Evolutionary conservation across 2,329 filamentous ascomycete species (phyloP).

Genomic region (Tolypocladium nubicola): DNA sequence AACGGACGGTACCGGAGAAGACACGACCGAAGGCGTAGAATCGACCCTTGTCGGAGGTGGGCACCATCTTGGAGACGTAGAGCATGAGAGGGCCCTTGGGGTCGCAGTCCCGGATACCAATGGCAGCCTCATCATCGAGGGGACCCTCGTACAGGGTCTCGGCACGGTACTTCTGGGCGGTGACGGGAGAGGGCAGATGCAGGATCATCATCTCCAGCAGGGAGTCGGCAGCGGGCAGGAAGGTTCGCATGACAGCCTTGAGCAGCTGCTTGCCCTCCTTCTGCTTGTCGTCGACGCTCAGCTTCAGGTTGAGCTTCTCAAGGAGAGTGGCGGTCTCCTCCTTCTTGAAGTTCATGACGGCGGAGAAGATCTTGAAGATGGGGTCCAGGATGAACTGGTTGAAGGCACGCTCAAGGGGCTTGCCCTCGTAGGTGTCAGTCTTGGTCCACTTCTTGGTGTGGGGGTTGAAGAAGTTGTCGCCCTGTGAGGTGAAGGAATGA

Average conservation of each 20-base stretch:
- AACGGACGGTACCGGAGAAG: constrained; percentile 95
- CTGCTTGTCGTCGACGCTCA: constrained; percentile 73
- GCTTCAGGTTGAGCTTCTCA: constrained; percentile 93
- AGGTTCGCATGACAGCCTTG: constrained; percentile 97
- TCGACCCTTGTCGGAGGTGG: constrained; percentile 97
- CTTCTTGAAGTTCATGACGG: constrained; percentile 98
- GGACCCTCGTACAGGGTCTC: constrained; percentile 99
- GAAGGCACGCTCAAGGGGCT: constrained; percentile 94
- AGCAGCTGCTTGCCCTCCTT: constrained; percentile 96
- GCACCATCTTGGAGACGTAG: constrained; percentile 99
- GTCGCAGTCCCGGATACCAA: constrained; percentile 97
- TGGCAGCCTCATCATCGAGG: constrained; percentile 78
- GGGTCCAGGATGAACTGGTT: constrained; percentile 99
- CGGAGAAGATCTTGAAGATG: constrained; percentile 97
- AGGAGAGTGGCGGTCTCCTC: constrained; percentile 77
- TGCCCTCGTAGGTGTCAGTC: constrained; percentile 69
- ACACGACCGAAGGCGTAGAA: constrained; percentile 99
- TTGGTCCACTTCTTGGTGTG: constrained; percentile 99
- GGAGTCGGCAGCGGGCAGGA: constrained; percentile 95
- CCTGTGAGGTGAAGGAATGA: constrained; percentile 27
- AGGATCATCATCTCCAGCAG: constrained; percentile 99
- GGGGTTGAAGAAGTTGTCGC: constrained; percentile 99
- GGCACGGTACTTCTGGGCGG: constrained; percentile 93
- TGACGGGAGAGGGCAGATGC: constrained; percentile 91
- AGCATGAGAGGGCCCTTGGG: constrained; percentile 98